Evolutionary conservation across 2,329 filamentous ascomycete genomes (phyloP).

Genomic region (Alternaria atra): DNA sequence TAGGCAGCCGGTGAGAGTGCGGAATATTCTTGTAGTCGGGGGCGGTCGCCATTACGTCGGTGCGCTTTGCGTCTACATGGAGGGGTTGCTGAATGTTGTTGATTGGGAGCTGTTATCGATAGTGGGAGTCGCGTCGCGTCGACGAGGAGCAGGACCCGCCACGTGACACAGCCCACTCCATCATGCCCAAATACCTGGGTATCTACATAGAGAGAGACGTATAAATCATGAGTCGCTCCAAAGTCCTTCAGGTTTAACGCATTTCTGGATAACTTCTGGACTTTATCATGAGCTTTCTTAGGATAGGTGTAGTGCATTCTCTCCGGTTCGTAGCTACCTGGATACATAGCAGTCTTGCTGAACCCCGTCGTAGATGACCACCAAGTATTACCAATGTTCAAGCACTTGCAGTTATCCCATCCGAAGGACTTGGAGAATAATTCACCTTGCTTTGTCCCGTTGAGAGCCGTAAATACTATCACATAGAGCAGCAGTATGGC

Average conservation of each 20-base stretch:
- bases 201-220: neutral
- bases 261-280: neutral
- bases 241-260: neutral
- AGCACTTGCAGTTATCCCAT: neutral
- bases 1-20: conserved; percentile 73
- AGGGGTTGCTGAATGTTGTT: conserved; percentile 19
- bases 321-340: neutral
- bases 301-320: neutral
- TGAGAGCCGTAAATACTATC: neutral
- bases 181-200: neutral
- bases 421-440: neutral
- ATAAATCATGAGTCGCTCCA: neutral
- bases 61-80: conserved; percentile 43
- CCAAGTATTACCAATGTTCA: neutral
- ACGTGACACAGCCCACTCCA: conserved; percentile 19
- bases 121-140: conserved; percentile 24
- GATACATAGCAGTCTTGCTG: neutral
- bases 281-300: neutral
- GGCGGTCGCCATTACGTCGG: conserved; percentile 62
- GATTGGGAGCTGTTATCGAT: conserved; percentile 36
- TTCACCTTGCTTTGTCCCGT: neutral
- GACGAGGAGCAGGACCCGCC: conserved; percentile 6
- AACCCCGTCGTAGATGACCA: conserved; percentile 1
- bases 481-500: neutral
- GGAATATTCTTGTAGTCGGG: conserved; percentile 76